Base-by-base conservation (phyloP, 148 eudicot genomes). In the Salicornia ramosissima region DNA sequence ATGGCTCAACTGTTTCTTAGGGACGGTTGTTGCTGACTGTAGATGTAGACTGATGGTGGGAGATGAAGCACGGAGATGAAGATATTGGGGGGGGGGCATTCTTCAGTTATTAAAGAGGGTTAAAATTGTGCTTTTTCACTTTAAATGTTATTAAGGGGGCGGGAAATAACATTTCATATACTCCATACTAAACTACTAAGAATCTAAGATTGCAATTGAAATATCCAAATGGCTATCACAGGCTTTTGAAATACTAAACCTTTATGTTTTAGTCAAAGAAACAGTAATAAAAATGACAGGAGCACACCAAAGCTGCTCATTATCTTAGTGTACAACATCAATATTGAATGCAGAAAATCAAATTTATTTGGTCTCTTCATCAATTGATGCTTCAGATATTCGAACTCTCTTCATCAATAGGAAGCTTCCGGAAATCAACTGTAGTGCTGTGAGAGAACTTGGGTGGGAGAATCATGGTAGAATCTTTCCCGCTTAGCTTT, bases 391-490 rank as follows among this genome's bases (percentile, higher is more conserved):
- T 36, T 36, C 40, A 36, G 4, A 36, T 36, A 36, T 36, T 25
- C 59, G 8, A 10, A 15, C 50, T 24, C 31, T 65, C 36, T 28
- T 65, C 31, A 36, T 22, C 68, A 54, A 7, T 33, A 1, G 36
- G 18, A 21, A 57, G n/a, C 52, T 72, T 67, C 10, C 4, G 33
- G 58, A 18, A 67, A 3, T 66, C 72, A 2, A 46, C 25, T 10
- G 77, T 2, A 30, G 80, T 76, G 57, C 72, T 75, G 62, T 75
- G 82, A 3, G 85, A 70, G 64, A 82, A 82, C 54, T 76, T 79
- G 51, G 78, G 68, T 5, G 85, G 90, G 15, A 83, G 85, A 53
- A 50, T 80, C 79, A 81, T 74, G 73, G 81, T 78, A 55, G 65
- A 78, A 61, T 75, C 83, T 29, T 77, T 73, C 24, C 79, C 80